Percentiles rank a stretch among this genome's conserved stretches.
Evolutionary conservation across 2,329 filamentous ascomycete species (phyloP).

Genomic region (Aspergillus ochraceoroseus): DNA sequence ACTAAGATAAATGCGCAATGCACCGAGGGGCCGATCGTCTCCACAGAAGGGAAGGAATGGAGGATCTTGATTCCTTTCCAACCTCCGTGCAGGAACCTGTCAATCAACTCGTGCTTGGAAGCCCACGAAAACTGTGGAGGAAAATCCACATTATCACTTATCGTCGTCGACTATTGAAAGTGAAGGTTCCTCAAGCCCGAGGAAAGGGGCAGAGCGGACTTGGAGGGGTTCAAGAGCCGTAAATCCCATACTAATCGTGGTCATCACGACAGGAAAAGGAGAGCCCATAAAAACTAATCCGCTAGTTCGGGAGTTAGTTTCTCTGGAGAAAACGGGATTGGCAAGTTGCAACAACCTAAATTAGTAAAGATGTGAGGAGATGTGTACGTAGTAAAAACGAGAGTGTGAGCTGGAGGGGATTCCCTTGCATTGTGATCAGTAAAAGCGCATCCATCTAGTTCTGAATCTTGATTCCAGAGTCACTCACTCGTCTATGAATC

Average conservation of each 20-base stretch:
- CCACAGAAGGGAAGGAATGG: constrained; percentile 24
- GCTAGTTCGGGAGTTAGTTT: constrained; percentile 21
- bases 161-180: too few relatives aligned
- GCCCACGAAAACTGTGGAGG: constrained; percentile 10
- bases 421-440: neutral
- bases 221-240: too few relatives aligned
- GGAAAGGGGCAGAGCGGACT: too few relatives aligned
- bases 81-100: constrained; percentile 14
- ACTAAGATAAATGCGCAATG: constrained; percentile 20
- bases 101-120: constrained; percentile 19
- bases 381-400: neutral
- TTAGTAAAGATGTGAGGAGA: constrained; percentile 18
- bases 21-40: constrained; percentile 25
- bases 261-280: too few relatives aligned
- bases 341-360: constrained; percentile 17
- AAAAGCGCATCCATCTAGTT: neutral
- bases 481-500: too few relatives aligned
- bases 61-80: constrained; percentile 14
- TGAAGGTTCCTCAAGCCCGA: too few relatives aligned
- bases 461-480: neutral
- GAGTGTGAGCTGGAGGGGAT: neutral
- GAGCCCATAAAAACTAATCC: constrained; percentile 13
- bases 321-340: constrained; percentile 16
- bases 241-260: too few relatives aligned
- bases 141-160: too few relatives aligned